Conservation (phyloP, 352 stramenopile genomes). For the Peronospora belbahrii region DNA sequence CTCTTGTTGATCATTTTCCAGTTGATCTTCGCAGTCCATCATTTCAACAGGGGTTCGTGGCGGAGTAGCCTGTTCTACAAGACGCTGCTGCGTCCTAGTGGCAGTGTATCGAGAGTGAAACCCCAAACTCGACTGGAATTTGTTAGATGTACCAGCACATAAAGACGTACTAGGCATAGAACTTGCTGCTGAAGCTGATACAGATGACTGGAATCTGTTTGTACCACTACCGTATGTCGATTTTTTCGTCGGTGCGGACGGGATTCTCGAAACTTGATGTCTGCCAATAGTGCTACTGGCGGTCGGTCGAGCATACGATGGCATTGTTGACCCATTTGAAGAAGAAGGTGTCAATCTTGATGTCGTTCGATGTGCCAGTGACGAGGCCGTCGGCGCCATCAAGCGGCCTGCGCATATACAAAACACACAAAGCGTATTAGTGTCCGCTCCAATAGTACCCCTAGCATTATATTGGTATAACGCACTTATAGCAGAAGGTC, state of each 20-base stretch:
- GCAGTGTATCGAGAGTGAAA: constrained; percentile 13
- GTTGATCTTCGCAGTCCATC: constrained; percentile 23
- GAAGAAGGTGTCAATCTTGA: constrained; percentile 1
- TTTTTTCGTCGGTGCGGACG: constrained; percentile 21
- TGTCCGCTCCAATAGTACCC: constrained; percentile 2
- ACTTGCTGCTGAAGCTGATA: constrained; percentile 5
- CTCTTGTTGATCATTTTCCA: constrained; percentile 12
- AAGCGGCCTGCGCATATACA: constrained; percentile 13
- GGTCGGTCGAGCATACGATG: constrained; percentile 24
- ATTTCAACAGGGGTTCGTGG: constrained; percentile 20
- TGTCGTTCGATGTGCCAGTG: constrained; percentile 20
- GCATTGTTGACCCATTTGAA: constrained; percentile 4
- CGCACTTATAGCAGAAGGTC: constrained; percentile 17
- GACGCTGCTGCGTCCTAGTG: constrained; percentile 7
- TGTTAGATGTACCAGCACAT: constrained; percentile 10
- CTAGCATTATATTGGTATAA: constrained; percentile 1
- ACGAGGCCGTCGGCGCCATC: constrained; percentile 23
- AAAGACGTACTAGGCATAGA: neutral
- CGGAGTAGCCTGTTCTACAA: constrained; percentile 8
- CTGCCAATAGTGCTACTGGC: constrained; percentile 23
- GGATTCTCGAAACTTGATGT: constrained; percentile 19
- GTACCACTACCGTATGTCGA: constrained; percentile 11
- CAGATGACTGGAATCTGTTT: constrained; percentile 16
- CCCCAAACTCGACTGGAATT: constrained; percentile 8
- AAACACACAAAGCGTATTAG: constrained; percentile 8